A percentile compares a stretch with the other conserved stretches of the same genome.
Conservation (phyloP, 371 early-diverging fungal species). For the Enteropsectra breve region DNA sequence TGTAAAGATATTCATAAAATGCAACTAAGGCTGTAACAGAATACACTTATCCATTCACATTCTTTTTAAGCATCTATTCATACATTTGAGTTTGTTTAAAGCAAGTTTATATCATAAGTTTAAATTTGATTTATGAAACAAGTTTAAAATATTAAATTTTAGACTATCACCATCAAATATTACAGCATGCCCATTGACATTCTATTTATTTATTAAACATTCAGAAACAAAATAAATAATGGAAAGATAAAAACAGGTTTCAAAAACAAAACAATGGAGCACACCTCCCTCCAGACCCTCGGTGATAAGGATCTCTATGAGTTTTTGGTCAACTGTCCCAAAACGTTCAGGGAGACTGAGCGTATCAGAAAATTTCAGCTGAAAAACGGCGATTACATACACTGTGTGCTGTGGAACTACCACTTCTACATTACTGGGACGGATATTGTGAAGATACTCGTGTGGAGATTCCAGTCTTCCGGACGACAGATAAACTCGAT, state of each 20-base stretch:
- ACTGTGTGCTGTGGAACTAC: conserved; percentile 61
- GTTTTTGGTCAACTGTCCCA: conserved; percentile 60
- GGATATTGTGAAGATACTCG: conserved; percentile 86
- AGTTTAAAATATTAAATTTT: no score
- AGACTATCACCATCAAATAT: no score
- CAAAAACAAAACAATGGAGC: conserved; percentile 40
- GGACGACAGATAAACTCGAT: conserved; percentile 72
- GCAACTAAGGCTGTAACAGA: no score
- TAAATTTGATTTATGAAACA: no score
- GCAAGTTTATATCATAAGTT: no score
- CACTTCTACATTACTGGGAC: conserved; percentile 70
- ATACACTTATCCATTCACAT: no score
- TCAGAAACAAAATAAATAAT: conserved; percentile 37
- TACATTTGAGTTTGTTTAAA: no score
- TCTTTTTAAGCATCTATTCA: no score
- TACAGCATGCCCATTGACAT: no score
- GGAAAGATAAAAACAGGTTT: conserved; percentile 16
- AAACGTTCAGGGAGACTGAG: conserved; percentile 60
- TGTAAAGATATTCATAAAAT: no score
- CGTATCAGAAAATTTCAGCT: conserved; percentile 60
- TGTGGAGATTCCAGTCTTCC: conserved; percentile 80
- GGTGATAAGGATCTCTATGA: conserved; percentile 60
- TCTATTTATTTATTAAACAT: no score
- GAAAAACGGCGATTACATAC: conserved; percentile 61
- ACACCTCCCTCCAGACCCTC: conserved; percentile 49